phyloP scores from a whole-genome alignment of 345 rosid species.

The Bruguiera gymnorhiza region DNA sequence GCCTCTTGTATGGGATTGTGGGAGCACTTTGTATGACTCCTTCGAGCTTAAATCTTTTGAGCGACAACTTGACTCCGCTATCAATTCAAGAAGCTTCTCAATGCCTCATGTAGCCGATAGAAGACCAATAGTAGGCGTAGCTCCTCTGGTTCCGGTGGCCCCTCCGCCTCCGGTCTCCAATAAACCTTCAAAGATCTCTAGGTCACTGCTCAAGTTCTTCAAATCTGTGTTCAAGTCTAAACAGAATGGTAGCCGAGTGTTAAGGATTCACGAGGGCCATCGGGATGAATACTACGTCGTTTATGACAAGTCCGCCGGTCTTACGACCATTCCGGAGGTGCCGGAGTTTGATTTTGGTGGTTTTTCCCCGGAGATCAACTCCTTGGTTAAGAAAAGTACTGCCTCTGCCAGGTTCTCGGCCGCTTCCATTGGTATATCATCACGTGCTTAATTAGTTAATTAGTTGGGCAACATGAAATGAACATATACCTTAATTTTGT shows the following conservation, averaged over 20 bases:
- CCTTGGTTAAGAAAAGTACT: conserved; percentile 43
- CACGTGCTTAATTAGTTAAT: conserved; percentile 30
- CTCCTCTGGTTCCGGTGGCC: conserved; percentile 8
- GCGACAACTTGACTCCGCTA: conserved; percentile 72
- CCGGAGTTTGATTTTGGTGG: conserved; percentile 64
- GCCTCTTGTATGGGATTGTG: conserved; percentile 69
- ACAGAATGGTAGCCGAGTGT: conserved; percentile 20
- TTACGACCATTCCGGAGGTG: conserved; percentile 76
- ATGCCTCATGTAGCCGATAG: conserved; percentile 50
- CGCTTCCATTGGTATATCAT: conserved; percentile 36
- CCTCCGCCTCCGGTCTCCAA: conserved; percentile 25
- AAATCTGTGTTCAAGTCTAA: conserved; percentile 53
- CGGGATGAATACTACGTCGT: conserved; percentile 40
- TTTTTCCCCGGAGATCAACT: conserved; percentile 51
- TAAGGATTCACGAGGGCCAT: conserved; percentile 27
- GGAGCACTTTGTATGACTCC: conserved; percentile 76
- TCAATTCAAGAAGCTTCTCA: conserved; percentile 53
- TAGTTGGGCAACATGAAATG: not conserved
- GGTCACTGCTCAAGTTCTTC: conserved; percentile 52
- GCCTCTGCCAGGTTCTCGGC: conserved; percentile 58
- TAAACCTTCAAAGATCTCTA: conserved; percentile 58
- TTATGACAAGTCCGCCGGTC: conserved; percentile 63
- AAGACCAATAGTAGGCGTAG: not conserved
- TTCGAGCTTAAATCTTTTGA: conserved; percentile 76
- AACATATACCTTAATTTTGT: not conserved